Evolutionary conservation across 1,284 basidiomycete genomes (phyloP).

Genomic region (Vanrija sp.): DNA sequence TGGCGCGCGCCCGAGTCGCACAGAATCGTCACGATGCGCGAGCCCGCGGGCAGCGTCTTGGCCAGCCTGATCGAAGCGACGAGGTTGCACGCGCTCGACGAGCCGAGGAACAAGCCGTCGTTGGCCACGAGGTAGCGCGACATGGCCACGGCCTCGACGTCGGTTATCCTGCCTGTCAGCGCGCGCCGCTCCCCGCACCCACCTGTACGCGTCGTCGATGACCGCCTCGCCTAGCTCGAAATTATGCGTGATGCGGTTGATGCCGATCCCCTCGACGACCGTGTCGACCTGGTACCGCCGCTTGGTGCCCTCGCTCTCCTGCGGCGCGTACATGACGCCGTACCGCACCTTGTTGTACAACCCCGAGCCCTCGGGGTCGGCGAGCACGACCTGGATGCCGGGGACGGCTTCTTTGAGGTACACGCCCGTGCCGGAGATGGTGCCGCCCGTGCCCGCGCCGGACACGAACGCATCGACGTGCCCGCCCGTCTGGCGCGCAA

Average conservation of each 20-base stretch:
- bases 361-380: slow-evolving; percentile 89
- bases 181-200: slow-evolving; percentile 10
- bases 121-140: slow-evolving; percentile 79
- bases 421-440: slow-evolving; percentile 77
- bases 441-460: slow-evolving; percentile 96
- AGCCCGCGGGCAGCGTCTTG: slow-evolving; percentile 60
- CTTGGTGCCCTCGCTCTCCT: slow-evolving; percentile 92
- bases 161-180: slow-evolving; percentile 63
- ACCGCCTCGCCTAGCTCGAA: slow-evolving; percentile 73
- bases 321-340: slow-evolving; percentile 89
- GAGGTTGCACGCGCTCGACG: slow-evolving; percentile 92
- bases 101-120: slow-evolving; percentile 93
- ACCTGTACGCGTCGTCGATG: slow-evolving; percentile 85
- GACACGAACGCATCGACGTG: slow-evolving; percentile 80
- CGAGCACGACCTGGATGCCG: slow-evolving; percentile 66
- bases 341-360: slow-evolving; percentile 91
- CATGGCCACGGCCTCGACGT: slow-evolving; percentile 87
- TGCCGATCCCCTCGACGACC: slow-evolving; percentile 69
- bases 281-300: slow-evolving; percentile 75
- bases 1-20: slow-evolving; percentile 80
- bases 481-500: slow-evolving; percentile 88
- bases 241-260: slow-evolving; percentile 63
- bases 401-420: slow-evolving; percentile 59
- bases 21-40: slow-evolving; percentile 78
- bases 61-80: slow-evolving; percentile 78